These are phyloP conservation scores for Geranium rotundifolium DNA, from an alignment of 345 rosid genomes.

Conservation along the genomic window DNA sequence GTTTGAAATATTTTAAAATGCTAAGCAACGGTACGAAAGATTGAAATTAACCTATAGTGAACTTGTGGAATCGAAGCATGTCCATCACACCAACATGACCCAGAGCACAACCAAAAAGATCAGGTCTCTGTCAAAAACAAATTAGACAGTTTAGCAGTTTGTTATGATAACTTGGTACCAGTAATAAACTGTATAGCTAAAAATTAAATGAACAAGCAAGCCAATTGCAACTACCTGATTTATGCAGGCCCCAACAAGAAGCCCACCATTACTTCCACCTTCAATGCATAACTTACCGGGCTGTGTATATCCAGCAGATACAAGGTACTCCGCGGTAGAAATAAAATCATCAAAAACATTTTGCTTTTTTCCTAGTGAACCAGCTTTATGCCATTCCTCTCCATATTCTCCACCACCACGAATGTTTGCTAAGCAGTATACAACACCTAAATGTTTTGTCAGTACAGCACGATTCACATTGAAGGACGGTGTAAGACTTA, in stretches of 20 bases:
- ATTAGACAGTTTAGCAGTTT: neutral
- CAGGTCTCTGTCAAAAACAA: slow-evolving; percentile 61
- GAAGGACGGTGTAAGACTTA: slow-evolving; percentile 64
- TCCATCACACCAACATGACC: slow-evolving; percentile 99
- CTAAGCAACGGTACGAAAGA: neutral
- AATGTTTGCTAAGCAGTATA: slow-evolving; percentile 70
- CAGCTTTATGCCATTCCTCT: slow-evolving; percentile 94
- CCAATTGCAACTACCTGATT: slow-evolving; percentile 51
- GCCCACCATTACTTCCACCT: slow-evolving; percentile 96
- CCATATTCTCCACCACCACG: slow-evolving; percentile 99
- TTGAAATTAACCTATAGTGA: slow-evolving; percentile 60
- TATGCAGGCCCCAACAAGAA: slow-evolving; percentile 85
- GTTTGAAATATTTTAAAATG: neutral
- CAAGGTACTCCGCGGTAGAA: slow-evolving; percentile 58
- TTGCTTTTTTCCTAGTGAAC: slow-evolving; percentile 67
- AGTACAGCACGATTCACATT: slow-evolving; percentile 58
- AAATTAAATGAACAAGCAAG: slow-evolving; percentile 2
- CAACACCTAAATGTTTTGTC: slow-evolving; percentile 64
- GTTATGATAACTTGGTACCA: neutral
- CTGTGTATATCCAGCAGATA: slow-evolving; percentile 69
- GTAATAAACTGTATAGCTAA: neutral
- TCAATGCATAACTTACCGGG: slow-evolving; percentile 73
- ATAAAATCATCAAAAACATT: slow-evolving; percentile 89
- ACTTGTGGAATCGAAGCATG: slow-evolving; percentile 91
- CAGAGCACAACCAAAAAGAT: slow-evolving; percentile 94